Conservation (phyloP, 2,329 filamentous ascomycete species). For the Xylariaceae sp. region DNA sequence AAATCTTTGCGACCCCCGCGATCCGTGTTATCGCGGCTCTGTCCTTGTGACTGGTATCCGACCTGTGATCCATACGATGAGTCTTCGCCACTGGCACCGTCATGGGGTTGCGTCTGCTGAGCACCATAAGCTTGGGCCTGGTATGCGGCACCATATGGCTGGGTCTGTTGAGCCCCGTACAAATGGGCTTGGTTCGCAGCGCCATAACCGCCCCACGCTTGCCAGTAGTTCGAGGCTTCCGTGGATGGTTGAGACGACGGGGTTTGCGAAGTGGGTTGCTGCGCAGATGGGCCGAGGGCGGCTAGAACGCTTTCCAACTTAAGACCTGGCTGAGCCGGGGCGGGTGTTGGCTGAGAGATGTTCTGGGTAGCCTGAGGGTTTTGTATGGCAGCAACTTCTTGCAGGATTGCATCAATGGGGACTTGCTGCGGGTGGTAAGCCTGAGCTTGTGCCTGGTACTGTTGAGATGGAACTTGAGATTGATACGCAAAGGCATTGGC, state of each 20-base stretch:
- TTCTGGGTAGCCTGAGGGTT: conserved; percentile 18
- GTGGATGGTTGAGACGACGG: conserved; percentile 3
- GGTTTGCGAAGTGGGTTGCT: neutral
- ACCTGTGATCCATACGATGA: neutral
- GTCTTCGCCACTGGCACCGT: too few species aligned
- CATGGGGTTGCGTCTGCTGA: too few species aligned
- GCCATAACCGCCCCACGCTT: conserved; percentile 9
- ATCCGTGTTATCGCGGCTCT: conserved; percentile 27
- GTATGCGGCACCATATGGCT: neutral
- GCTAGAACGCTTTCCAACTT: conserved; percentile 27
- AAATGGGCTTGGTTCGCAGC: conserved; percentile 19
- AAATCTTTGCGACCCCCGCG: conserved; percentile 36
- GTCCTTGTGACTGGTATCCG: conserved; percentile 12
- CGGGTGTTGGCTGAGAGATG: conserved; percentile 2
- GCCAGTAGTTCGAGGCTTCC: conserved; percentile 16
- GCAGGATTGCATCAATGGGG: conserved; percentile 23
- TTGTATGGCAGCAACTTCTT: conserved; percentile 27
- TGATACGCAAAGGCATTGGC: too few species aligned
- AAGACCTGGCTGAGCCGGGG: conserved; percentile 22
- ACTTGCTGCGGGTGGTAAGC: conserved; percentile 18
- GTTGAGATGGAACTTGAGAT: neutral
- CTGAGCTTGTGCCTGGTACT: conserved; percentile 17
- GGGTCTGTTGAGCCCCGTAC: conserved; percentile 8
- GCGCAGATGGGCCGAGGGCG: conserved; percentile 19
- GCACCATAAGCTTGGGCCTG: too few species aligned